A percentile compares a stretch with the other conserved stretches of the same genome.
These are phyloP conservation scores for Evernia prunastri DNA, from an alignment of 495 filamentous ascomycete genomes.

Conservation along the genomic window DNA sequence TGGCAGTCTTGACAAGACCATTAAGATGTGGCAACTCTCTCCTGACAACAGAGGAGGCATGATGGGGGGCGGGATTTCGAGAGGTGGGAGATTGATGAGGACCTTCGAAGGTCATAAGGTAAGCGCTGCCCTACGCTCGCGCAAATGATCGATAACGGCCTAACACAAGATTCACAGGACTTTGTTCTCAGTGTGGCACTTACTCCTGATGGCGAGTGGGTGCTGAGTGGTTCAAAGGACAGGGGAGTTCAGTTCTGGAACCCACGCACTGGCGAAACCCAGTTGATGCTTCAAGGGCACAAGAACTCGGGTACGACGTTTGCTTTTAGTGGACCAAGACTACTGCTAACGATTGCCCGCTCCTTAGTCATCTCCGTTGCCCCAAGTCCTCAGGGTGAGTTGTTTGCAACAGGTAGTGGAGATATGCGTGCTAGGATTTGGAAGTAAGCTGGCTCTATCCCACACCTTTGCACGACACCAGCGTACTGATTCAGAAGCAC, in stretches of 20 bases:
- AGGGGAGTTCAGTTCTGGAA: constrained; percentile 92
- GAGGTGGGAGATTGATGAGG: constrained; percentile 75
- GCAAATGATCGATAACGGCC: constrained; percentile 1
- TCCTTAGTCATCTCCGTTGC: constrained; percentile 74
- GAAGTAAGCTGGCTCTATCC: constrained; percentile 51
- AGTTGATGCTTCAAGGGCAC: constrained; percentile 89
- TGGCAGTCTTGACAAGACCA: constrained; percentile 86
- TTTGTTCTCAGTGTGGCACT: constrained; percentile 86
- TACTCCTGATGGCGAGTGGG: constrained; percentile 82
- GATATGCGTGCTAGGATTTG: constrained; percentile 90
- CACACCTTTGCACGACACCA: background rate
- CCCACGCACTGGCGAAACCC: constrained; percentile 74
- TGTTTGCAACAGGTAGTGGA: constrained; percentile 83
- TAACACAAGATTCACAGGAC: constrained; percentile 48
- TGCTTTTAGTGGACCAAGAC: background rate
- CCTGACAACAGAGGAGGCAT: constrained; percentile 47
- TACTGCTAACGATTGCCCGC: constrained; percentile 4
- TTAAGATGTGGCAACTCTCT: constrained; percentile 90
- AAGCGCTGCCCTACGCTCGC: constrained; percentile 31
- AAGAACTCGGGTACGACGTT: constrained; percentile 66
- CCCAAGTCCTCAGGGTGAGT: constrained; percentile 69
- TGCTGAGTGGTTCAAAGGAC: constrained; percentile 87
- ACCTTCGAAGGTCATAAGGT: constrained; percentile 91
- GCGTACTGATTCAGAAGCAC: background rate
- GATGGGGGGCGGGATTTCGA: constrained; percentile 53